These are phyloP conservation scores for Thalassiosira gravida DNA, from an alignment of 352 stramenopile species.

Conservation along the genomic window DNA sequence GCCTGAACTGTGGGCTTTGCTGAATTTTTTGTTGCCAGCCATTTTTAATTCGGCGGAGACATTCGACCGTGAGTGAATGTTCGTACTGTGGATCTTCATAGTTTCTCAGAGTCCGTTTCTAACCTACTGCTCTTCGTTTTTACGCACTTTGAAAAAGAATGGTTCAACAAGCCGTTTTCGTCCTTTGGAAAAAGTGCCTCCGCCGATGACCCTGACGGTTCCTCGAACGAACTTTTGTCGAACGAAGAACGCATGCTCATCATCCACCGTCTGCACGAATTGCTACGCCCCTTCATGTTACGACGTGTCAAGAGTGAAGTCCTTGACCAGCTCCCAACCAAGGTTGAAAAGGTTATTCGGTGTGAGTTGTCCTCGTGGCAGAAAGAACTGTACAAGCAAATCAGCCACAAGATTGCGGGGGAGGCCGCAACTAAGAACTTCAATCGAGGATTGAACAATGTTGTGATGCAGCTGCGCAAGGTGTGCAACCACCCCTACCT, in stretches of 20 bases:
- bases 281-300: constrained; percentile 98
- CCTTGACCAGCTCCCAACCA: constrained; percentile 95
- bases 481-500: constrained; percentile 98
- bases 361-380: constrained; percentile 93
- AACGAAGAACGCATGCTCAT: constrained; percentile 89
- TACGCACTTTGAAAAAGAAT: too few species aligned
- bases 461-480: constrained; percentile 99
- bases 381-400: constrained; percentile 96
- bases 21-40: constrained; percentile 95
- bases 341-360: constrained; percentile 97
- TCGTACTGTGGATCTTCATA: neutral
- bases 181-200: constrained; percentile 68
- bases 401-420: constrained; percentile 74
- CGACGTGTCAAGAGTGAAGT: constrained; percentile 97
- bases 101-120: neutral
- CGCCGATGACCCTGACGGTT: constrained; percentile 43
- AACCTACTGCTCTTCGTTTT: too few species aligned
- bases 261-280: constrained; percentile 90
- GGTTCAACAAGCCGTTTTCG: constrained; percentile 74
- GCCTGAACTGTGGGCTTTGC: constrained; percentile 96
- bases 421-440: constrained; percentile 58
- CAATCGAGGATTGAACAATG: constrained; percentile 91
- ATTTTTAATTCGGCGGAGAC: constrained; percentile 97
- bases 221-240: constrained; percentile 61
- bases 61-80: constrained; percentile 87